Percentiles rank a stretch among this genome's conserved stretches.
These are phyloP conservation scores for Rasamsonia emersonii DNA, from an alignment of 2,329 filamentous ascomycete species.

Conservation along the genomic window DNA sequence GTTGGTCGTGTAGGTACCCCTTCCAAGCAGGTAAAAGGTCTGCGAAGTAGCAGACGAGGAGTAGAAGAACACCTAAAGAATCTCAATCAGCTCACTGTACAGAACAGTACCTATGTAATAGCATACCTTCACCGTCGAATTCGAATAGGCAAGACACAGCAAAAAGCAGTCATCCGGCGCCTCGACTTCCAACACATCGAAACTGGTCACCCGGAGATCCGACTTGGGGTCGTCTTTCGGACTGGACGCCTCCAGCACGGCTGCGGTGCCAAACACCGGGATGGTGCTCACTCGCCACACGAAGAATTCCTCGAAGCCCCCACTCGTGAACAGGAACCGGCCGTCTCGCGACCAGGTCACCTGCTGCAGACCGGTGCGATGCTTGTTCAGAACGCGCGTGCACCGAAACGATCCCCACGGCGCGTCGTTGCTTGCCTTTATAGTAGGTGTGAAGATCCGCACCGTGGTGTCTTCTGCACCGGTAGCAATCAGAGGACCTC, in stretches of 20 bases:
- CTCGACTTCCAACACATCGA: conserved; percentile 48
- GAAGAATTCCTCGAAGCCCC: conserved; percentile 80
- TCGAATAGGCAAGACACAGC: conserved; percentile 70
- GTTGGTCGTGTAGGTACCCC: conserved; percentile 57
- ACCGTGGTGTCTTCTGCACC: conserved; percentile 67
- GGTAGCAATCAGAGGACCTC: conserved; percentile 48
- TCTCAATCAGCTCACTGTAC: conserved; percentile 9
- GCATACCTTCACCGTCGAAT: conserved; percentile 62
- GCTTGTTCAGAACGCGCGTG: conserved; percentile 60
- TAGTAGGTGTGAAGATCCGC: conserved; percentile 49
- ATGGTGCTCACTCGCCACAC: conserved; percentile 62
- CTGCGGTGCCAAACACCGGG: conserved; percentile 45
- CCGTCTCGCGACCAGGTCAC: conserved; percentile 63
- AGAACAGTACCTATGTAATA: conserved; percentile 36
- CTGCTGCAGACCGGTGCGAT: conserved; percentile 75
- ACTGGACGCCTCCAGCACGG: conserved; percentile 44
- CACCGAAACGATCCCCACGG: conserved; percentile 36
- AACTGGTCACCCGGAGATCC: conserved; percentile 75
- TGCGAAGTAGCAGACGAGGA: conserved; percentile 13
- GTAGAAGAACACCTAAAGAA: conserved; percentile 38
- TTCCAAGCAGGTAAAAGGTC: conserved; percentile 38
- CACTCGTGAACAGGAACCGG: conserved; percentile 71
- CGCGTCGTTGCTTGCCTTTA: conserved; percentile 7
- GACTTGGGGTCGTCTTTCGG: conserved; percentile 40
- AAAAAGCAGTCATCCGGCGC: conserved; percentile 36